Evolutionary conservation across 371 early-diverging fungal genomes (phyloP), one percentile per base, ranked within the genome.

Genomic region (Apophysomyces ossiformis): DNA sequence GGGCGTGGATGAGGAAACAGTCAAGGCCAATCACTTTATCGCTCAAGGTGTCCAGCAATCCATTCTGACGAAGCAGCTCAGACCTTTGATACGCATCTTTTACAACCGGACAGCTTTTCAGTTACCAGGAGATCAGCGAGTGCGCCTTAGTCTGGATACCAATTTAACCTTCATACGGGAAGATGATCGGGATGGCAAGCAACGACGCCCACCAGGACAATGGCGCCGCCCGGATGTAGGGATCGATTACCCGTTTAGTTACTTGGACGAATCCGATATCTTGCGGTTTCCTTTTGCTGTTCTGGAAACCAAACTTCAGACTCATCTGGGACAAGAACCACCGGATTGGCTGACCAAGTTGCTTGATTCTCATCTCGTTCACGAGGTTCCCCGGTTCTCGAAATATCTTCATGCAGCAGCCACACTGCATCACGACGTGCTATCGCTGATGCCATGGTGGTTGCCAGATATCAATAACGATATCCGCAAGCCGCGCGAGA

Each of bases 81-180:
- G 43, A 58, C 46, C 78, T 80, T 83, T 88, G 36, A 73, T 91
- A 60, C 90, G 97, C 57, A 94, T 95, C 5, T 94, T 94, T 70
- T 97, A 99, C 84, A 96, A 95, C 76, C 88, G 99, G 76, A 96
- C 94, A n/a, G 98, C 98, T 8, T 99, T 99, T 88, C 99, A 99
- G 78, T 75, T 97, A 32, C 98, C 99, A 4, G 95, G 95, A 36
- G 96, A 96, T 79, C 92, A 96, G 8, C 86, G 92, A 41, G 96
- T 98, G 45, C 88, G 99, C 67, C 93, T 99, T 61, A 93, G 94
- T 16, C 86, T 99, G 16, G 99, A 99, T 75, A 97, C 97, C 1
- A 94, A 97, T 67, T 80, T 99, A 59, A 87, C 93, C 26, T 92
- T 97, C 89, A 92, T 97, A 65, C 92, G 94, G 60, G 99, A 96